phyloP scores from a whole-genome alignment of 257 asterid species.

The Lycium ferocissimum region DNA sequence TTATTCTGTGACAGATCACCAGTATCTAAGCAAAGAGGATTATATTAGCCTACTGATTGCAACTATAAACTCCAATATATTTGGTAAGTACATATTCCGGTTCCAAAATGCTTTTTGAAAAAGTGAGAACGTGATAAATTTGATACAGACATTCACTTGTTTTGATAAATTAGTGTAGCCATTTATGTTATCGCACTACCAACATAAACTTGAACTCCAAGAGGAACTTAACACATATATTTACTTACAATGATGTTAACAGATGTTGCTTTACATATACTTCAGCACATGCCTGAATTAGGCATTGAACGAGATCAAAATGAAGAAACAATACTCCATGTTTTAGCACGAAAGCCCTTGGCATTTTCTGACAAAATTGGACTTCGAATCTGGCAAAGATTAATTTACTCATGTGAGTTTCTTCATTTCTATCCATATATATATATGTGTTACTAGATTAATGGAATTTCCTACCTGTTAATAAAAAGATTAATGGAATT shows the following conservation, averaged over 20 bases:
- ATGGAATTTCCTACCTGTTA: too few species aligned
- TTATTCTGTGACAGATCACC: constrained; percentile 38
- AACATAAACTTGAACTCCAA: not conserved
- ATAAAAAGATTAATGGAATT: not conserved
- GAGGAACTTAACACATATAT: not conserved
- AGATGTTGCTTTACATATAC: constrained; percentile 45
- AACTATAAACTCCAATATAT: constrained; percentile 42
- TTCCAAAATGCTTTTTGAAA: not conserved
- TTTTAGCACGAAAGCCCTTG: constrained; percentile 43
- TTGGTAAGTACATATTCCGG: constrained; percentile 34
- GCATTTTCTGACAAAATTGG: constrained; percentile 39
- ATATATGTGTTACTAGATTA: too few species aligned
- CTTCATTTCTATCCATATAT: not conserved
- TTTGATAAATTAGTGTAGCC: too few species aligned
- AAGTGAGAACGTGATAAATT: not conserved
- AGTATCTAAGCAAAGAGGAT: constrained; percentile 39
- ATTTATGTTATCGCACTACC: not conserved
- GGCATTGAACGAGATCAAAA: constrained; percentile 45
- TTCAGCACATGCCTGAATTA: constrained; percentile 39
- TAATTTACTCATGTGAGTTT: constrained; percentile 39
- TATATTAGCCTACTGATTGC: constrained; percentile 41
- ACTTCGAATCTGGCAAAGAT: constrained; percentile 39
- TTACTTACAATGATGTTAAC: constrained; percentile 16
- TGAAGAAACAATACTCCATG: constrained; percentile 47
- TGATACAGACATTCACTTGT: too few species aligned